Base-by-base conservation (phyloP, 1,284 basidiomycete species). In the Termitomyces sp. region DNA sequence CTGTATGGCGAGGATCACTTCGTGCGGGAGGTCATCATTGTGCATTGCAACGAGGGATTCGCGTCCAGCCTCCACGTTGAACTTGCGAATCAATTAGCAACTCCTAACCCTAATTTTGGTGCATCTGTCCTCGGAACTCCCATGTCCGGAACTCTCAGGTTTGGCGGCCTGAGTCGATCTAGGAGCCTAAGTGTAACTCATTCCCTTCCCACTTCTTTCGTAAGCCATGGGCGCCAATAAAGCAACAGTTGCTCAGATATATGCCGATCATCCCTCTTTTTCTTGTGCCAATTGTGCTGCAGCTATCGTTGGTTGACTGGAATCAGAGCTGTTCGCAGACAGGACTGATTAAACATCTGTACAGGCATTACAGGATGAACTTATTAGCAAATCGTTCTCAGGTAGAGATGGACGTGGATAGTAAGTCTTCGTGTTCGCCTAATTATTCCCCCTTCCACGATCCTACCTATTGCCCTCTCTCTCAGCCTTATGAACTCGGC, bases 331-430 rank as follows among this genome's bases (percentile, higher is more conserved):
- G 3, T 44, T 34, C 15, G 17, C 34, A 24, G n/a, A 31, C 42
- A 26, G 34, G 21, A 21, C 34, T 42, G 12, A 46, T 47, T 10
- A 30, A 43, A 36, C 7, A 4, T 38, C 15, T 54, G 24, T 54
- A 17, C 58, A 90, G 88, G 80, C 84, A 19, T 73, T 91, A n/a
- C 88, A 93, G 69, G 91, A 93, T 64, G 91, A 94, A 61, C 71
- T 92, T 9, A 89, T 94, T 61, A 90, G 87, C 71, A 93, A 93
- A 67, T 73, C 88, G 0, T 94, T 94, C 73, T 87, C 88, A 21
- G 91, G 91, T 1, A 73, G 92, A 59, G 90, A 93, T 57, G 92
- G 91, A 0, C 78, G 88, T 56, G 91, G 90, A 61, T 92, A 83
- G 88, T 83, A 62, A 70, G 86, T 54, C 26, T 7, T 36, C 4